Conservation (phyloP, 2,329 filamentous ascomycete genomes). For the Ophiosphaerella korrae region DNA sequence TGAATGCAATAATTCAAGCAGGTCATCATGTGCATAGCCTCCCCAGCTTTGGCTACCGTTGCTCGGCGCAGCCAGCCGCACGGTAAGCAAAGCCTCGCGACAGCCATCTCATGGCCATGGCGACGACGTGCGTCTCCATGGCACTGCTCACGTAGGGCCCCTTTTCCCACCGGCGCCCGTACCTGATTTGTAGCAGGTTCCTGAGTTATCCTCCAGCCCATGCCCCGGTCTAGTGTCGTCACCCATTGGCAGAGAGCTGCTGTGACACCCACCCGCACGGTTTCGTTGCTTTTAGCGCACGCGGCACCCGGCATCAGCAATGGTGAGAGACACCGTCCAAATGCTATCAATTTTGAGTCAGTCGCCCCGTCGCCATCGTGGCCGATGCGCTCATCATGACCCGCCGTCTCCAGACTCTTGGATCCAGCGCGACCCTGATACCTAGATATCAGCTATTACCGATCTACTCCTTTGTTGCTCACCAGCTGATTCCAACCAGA, state of each 20-base stretch:
- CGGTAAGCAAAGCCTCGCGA: no score
- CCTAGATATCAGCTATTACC: neutral
- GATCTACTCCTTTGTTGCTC: no score
- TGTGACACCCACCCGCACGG: slow-evolving; percentile 35
- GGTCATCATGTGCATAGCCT: no score
- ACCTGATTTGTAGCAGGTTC: slow-evolving; percentile 35
- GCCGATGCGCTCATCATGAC: slow-evolving; percentile 23
- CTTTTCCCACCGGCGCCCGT: slow-evolving; percentile 29
- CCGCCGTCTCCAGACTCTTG: slow-evolving; percentile 10
- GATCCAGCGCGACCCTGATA: slow-evolving; percentile 5
- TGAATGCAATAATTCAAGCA: no score
- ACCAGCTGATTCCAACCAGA: neutral
- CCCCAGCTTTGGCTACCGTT: no score
- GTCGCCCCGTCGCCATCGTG: slow-evolving; percentile 13
- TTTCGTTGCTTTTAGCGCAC: slow-evolving; percentile 38
- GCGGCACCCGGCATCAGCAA: slow-evolving; percentile 34
- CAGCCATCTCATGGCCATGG: slow-evolving; percentile 3
- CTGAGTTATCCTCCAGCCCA: slow-evolving; percentile 41
- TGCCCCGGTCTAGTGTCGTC: slow-evolving; percentile 23
- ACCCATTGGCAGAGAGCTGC: slow-evolving; percentile 21
- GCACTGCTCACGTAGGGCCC: neutral
- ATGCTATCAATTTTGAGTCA: slow-evolving; percentile 24
- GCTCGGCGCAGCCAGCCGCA: no score
- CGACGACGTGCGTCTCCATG: slow-evolving; percentile 10
- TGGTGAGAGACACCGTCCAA: slow-evolving; percentile 26